phyloP scores from a whole-genome alignment of 2,329 filamentous ascomycete species.

The Apiospora koreana region DNA sequence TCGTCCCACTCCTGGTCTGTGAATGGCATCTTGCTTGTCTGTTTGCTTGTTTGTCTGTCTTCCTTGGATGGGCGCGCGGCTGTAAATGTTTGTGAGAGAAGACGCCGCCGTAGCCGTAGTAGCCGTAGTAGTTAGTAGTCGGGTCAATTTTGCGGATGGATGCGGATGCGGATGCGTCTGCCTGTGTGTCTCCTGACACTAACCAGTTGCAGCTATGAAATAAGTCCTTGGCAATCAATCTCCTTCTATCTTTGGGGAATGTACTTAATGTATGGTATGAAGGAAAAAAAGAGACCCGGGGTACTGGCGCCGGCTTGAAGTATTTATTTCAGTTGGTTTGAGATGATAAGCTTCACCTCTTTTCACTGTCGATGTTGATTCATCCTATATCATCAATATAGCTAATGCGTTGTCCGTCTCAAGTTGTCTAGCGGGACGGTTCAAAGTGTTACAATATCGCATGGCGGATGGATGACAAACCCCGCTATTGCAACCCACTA shows the following conservation, averaged over 20 bases:
- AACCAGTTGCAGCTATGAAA: not conserved
- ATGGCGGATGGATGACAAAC: not conserved
- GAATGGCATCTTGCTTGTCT: conserved; percentile 19
- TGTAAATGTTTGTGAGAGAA: not conserved
- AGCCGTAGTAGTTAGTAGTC: no score
- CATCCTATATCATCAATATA: not conserved
- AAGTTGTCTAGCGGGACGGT: not conserved
- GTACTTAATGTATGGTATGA: no score
- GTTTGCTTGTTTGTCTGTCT: not conserved
- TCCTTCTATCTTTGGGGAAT: not conserved
- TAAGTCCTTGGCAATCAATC: not conserved
- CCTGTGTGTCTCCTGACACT: not conserved
- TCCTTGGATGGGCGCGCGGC: not conserved
- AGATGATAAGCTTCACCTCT: not conserved
- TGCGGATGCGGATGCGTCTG: not conserved
- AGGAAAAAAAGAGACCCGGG: no score
- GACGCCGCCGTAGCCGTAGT: not conserved
- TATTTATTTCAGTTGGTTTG: not conserved
- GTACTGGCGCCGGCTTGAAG: not conserved
- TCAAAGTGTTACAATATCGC: not conserved
- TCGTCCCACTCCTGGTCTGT: conserved; percentile 62
- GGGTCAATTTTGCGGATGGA: conserved; percentile 8
- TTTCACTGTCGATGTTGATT: not conserved
- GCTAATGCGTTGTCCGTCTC: not conserved
- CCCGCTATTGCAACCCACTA: not conserved